Evolutionary conservation across 345 rosid genomes (phyloP), one percentile per base, ranked within the genome.

Genomic region (Mercurialis annua): DNA sequence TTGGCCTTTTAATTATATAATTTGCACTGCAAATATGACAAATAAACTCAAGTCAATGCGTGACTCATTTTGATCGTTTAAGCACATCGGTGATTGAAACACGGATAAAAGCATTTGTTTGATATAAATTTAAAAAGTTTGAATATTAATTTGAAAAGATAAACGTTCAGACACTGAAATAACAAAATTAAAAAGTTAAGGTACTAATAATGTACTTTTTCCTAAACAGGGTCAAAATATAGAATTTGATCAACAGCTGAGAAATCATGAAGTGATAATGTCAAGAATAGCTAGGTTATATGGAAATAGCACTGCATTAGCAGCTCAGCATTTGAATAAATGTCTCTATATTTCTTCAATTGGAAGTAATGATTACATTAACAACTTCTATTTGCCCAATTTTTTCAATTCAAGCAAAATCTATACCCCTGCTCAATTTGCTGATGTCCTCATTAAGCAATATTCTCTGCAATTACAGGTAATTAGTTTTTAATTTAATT

Each of bases 281-380:
- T 62, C 58, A 34, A 31, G 72, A 12, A 67, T 73, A n/a, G 31
- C 8, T 11, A 12, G 48, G 1, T 11, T 46, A 27, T 27, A 62
- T n/a, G 50, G 64, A 38, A 47, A 51, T 14, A 43, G 59, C n/a
- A n/a, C n/a, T 2, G 42, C 62, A n/a, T 8, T 20, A 20, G 65
- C 72, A 7, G 24, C 34, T 8, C 1, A 54, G 12, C 43, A 73
- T 21, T 24, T 62, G 4, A 62, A 29, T 1, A 24, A 62, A 18
- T 73, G 77, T 36, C 16, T 73, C 6, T 73, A 73, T 40, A 31
- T 60, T 15, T 6, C 40, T 2, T 26, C 24, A 12, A 62, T 57
- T 7, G 77, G 72, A 27, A 67, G 27, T 48, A 73, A 73, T 31
- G 77, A 73, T 48, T 73, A 67, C 65, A 53, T 73, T 16, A 67